These are phyloP conservation scores for Quercus berberidifolia DNA, from an alignment of 306 rosid genomes.

Conservation along the genomic window DNA sequence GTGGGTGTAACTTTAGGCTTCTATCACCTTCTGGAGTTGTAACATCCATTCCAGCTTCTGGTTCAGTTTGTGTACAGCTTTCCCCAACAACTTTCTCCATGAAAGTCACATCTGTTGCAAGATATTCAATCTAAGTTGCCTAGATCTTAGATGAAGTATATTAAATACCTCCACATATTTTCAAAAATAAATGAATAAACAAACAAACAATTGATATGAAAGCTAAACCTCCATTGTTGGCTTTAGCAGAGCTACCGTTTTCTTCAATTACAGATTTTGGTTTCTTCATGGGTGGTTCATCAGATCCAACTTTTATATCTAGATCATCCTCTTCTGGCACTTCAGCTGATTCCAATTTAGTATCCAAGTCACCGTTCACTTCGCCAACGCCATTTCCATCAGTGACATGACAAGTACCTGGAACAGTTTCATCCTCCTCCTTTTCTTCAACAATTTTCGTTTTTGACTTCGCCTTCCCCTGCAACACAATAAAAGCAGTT, in stretches of 20 bases:
- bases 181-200: not conserved
- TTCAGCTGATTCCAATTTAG: constrained; percentile 48
- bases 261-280: constrained; percentile 46
- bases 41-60: constrained; percentile 29
- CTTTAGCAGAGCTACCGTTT: constrained; percentile 20
- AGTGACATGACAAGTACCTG: constrained; percentile 31
- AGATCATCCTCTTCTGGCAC: constrained; percentile 26
- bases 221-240: constrained; percentile 54
- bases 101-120: constrained; percentile 36
- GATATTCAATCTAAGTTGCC: constrained; percentile 16
- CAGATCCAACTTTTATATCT: constrained; percentile 34
- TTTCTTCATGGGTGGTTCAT: constrained; percentile 58
- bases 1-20: constrained; percentile 61
- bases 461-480: constrained; percentile 45
- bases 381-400: constrained; percentile 46
- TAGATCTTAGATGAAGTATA: constrained; percentile 9
- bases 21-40: constrained; percentile 48
- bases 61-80: constrained; percentile 39
- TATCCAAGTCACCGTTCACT: constrained; percentile 28
- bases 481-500: not conserved
- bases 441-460: constrained; percentile 32
- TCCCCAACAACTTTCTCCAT: constrained; percentile 28
- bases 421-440: constrained; percentile 25
- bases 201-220: not conserved
- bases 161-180: not conserved